Evolutionary conservation across 106 monocot species (phyloP).

Genomic region (Platanthera guangdongensis): DNA sequence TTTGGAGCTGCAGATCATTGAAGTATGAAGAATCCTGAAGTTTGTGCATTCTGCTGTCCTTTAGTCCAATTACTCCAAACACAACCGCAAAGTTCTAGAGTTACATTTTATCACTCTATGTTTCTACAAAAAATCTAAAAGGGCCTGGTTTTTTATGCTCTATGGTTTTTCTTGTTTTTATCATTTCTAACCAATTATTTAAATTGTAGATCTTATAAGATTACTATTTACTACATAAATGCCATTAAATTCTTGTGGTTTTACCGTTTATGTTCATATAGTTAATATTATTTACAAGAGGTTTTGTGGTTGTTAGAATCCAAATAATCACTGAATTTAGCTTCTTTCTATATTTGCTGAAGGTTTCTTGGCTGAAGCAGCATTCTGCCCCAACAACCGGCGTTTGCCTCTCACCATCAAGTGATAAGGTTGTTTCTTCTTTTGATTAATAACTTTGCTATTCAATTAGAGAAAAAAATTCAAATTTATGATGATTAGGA

Average conservation of each 20-base stretch:
- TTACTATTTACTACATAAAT: not conserved
- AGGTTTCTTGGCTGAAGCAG: slow-evolving; percentile 95
- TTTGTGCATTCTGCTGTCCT: not conserved
- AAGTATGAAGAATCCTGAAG: not conserved
- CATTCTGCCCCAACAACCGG: slow-evolving; percentile 97
- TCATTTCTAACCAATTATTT: no score
- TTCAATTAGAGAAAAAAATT: not conserved
- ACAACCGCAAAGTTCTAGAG: not conserved
- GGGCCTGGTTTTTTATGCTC: not conserved
- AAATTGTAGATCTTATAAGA: no score
- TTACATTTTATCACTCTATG: no score
- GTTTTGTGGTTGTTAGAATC: not conserved
- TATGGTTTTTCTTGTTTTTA: not conserved
- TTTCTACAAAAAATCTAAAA: not conserved
- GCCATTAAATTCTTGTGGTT: not conserved
- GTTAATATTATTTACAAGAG: not conserved
- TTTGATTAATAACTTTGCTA: not conserved
- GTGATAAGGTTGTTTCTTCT: slow-evolving; percentile 65
- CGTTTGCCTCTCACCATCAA: slow-evolving; percentile 83
- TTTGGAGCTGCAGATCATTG: slow-evolving; percentile 2
- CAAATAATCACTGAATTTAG: not conserved
- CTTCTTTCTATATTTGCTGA: slow-evolving; percentile 7
- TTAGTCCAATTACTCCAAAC: not conserved
- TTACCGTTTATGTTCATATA: not conserved
- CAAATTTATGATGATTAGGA: not conserved